Conservation (phyloP, 768 basidiomycete genomes). For the Cyclocybe cylindracea region DNA sequence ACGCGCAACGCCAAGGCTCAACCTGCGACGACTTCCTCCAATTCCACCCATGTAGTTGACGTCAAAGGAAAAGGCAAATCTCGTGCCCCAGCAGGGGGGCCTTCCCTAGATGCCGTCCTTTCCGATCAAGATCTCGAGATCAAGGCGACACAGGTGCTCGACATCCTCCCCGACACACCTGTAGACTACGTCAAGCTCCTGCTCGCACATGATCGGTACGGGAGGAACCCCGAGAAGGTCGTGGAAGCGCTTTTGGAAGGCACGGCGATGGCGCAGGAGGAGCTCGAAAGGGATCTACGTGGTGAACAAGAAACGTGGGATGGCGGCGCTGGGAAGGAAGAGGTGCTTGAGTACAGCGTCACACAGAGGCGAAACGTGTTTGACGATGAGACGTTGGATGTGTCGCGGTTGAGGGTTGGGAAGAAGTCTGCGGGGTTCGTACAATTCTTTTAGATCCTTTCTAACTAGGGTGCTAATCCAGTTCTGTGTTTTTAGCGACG, state of each 20-base stretch:
- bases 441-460: background rate
- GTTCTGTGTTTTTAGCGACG: constrained; percentile 35
- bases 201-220: constrained; percentile 50
- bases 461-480: background rate
- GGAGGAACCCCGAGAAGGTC: constrained; percentile 60
- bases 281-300: constrained; percentile 15
- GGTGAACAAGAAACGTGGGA: background rate
- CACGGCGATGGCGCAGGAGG: constrained; percentile 48
- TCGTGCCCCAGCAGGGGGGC: constrained; percentile 10
- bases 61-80: constrained; percentile 38
- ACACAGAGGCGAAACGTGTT: constrained; percentile 71
- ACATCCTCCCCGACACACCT: constrained; percentile 68
- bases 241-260: constrained; percentile 78
- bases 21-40: background rate
- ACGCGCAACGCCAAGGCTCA: constrained; percentile 13
- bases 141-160: constrained; percentile 69
- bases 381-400: constrained; percentile 71
- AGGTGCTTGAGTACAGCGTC: constrained; percentile 17
- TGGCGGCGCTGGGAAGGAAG: background rate
- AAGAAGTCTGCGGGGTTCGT: constrained; percentile 57
- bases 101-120: constrained; percentile 8
- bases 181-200: constrained; percentile 59
- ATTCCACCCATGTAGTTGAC: background rate
- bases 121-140: constrained; percentile 50
- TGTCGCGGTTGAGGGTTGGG: constrained; percentile 57